Evolutionary conservation across 768 basidiomycete genomes (phyloP).

Genomic region (Mycena polygramma): DNA sequence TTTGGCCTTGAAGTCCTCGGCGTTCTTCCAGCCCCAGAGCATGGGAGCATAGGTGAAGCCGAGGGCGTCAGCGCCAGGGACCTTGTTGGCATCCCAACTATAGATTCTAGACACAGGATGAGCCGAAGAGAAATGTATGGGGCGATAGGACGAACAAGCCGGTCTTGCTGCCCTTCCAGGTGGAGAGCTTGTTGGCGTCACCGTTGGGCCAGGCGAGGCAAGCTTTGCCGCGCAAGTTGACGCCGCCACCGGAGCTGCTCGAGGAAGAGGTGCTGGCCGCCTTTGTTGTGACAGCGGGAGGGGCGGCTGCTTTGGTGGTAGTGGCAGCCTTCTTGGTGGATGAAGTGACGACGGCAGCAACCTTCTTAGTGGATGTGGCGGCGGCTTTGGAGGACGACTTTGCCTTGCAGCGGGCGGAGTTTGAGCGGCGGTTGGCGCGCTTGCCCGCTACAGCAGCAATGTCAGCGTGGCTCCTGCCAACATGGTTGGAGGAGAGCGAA

Average conservation of each 20-base stretch:
- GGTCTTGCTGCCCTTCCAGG: conserved; percentile 63
- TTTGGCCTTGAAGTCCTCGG: conserved; percentile 58
- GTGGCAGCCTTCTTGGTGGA: conserved; percentile 38
- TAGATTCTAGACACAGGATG: conserved; percentile 58
- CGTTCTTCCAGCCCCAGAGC: conserved; percentile 76
- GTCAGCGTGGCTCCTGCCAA: conserved; percentile 52
- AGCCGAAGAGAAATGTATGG: background rate
- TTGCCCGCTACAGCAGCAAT: conserved; percentile 47
- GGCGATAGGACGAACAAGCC: conserved; percentile 51
- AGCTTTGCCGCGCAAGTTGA: conserved; percentile 45
- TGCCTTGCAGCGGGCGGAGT: conserved; percentile 69
- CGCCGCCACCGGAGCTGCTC: conserved; percentile 25
- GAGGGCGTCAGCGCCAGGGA: conserved; percentile 53
- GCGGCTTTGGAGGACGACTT: conserved; percentile 49
- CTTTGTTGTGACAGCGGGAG: too few species aligned
- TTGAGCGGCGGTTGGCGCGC: conserved; percentile 55
- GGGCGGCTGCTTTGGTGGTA: conserved; percentile 15
- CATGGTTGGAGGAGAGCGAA: conserved; percentile 49
- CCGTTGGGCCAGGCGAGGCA: conserved; percentile 79
- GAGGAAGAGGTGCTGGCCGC: too few species aligned
- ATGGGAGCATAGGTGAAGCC: conserved; percentile 73
- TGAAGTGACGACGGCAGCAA: conserved; percentile 26
- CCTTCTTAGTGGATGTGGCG: conserved; percentile 30
- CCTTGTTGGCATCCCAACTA: conserved; percentile 73
- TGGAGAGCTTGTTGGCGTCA: conserved; percentile 60